Conservation (phyloP, 2,329 filamentous ascomycete genomes). For the Zopfia rhizophila region DNA sequence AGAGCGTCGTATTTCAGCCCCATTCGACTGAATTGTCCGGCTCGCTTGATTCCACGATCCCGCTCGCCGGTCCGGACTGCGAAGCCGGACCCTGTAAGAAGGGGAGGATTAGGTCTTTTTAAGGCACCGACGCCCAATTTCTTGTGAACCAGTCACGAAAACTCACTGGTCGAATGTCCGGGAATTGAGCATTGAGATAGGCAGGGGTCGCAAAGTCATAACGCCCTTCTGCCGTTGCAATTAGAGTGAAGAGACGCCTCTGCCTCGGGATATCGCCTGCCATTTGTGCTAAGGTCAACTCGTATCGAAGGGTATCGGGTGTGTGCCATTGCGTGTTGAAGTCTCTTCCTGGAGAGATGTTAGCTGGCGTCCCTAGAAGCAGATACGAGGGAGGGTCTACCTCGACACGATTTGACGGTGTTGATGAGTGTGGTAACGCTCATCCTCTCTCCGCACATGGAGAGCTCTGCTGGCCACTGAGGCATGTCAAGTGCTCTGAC, state of each 20-base stretch:
- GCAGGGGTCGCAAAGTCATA: constrained; percentile 70
- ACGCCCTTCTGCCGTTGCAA: constrained; percentile 74
- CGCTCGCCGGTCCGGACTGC: not conserved
- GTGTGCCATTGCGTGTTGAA: constrained; percentile 56
- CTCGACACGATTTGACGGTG: constrained; percentile 52
- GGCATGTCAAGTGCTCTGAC: constrained; percentile 73
- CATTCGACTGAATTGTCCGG: not conserved
- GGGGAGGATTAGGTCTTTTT: too few relatives aligned
- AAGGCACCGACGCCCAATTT: constrained; percentile 47
- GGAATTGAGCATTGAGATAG: constrained; percentile 66
- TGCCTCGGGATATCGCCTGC: constrained; percentile 46
- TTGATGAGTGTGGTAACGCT: constrained; percentile 69
- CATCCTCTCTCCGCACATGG: constrained; percentile 74
- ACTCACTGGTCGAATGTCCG: constrained; percentile 46
- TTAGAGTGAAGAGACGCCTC: constrained; percentile 65
- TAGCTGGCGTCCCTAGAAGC: constrained; percentile 12
- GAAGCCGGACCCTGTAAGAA: too few relatives aligned
- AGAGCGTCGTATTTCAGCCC: constrained; percentile 1
- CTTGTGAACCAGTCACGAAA: constrained; percentile 53
- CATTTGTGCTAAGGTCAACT: constrained; percentile 56
- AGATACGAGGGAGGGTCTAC: constrained; percentile 25
- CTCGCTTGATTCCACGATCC: not conserved
- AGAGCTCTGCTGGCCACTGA: constrained; percentile 75
- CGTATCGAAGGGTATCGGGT: constrained; percentile 61
- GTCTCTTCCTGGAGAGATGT: constrained; percentile 34